Evolutionary conservation across 140 eudicot genomes (phyloP).

Genomic region (Ambrosia hybrid): DNA sequence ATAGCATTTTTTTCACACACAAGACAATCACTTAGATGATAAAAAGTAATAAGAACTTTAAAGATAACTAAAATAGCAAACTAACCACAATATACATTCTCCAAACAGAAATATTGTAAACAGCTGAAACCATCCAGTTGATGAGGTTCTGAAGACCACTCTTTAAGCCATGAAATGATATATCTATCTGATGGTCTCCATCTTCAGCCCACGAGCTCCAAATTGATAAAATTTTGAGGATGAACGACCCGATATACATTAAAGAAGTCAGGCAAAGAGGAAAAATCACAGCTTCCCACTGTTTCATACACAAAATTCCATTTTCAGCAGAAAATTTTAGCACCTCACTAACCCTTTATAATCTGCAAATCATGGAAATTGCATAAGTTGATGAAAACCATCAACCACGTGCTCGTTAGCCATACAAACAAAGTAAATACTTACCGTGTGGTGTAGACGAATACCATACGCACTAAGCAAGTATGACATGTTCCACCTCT

Average conservation of each 20-base stretch:
- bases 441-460: constrained; percentile 71
- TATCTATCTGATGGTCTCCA: constrained; percentile 17
- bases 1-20: not conserved
- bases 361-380: constrained; percentile 49
- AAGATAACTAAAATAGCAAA: constrained; percentile 13
- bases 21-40: not conserved
- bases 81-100: constrained; percentile 91
- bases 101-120: constrained; percentile 62
- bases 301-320: constrained; percentile 50
- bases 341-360: constrained; percentile 47
- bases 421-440: constrained; percentile 28
- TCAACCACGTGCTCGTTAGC: not conserved
- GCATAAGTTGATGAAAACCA: constrained; percentile 33
- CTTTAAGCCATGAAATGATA: constrained; percentile 33
- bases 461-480: constrained; percentile 62
- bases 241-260: constrained; percentile 79
- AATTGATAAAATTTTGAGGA: constrained; percentile 46
- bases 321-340: constrained; percentile 24
- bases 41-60: not conserved
- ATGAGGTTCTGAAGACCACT: constrained; percentile 26
- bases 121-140: constrained; percentile 36
- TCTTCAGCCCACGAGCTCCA: constrained; percentile 49
- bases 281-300: constrained; percentile 84
- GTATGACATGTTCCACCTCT: constrained; percentile 47
- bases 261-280: constrained; percentile 78